Evolutionary conservation across 106 monocot genomes (phyloP).

Genomic region (Acorus gramineus): DNA sequence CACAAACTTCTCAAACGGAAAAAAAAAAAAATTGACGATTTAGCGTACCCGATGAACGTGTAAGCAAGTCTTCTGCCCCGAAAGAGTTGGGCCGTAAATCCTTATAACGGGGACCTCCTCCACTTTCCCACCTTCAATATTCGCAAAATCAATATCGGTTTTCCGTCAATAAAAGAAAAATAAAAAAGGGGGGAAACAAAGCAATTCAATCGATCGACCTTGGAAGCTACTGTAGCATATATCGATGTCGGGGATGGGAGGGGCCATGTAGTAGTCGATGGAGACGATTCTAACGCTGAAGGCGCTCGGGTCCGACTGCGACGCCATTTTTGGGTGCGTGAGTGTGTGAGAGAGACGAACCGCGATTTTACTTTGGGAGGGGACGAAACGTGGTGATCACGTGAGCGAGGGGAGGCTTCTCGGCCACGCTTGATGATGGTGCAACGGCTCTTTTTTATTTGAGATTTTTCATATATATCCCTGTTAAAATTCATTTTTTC

Average conservation of each 20-base stretch:
- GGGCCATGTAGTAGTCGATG: constrained; percentile 92
- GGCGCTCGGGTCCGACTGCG: constrained; percentile 18
- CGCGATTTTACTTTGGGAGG: too few species aligned
- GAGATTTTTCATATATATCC: too few species aligned
- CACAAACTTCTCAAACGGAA: constrained; percentile 1
- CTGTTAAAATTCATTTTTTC: too few species aligned
- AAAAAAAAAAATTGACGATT: background rate
- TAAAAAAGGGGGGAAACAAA: background rate
- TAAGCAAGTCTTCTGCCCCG: constrained; percentile 91
- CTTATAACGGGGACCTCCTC: constrained; percentile 83
- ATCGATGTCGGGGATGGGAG: constrained; percentile 66
- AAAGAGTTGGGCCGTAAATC: constrained; percentile 75
- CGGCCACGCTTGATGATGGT: too few species aligned
- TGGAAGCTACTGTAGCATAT: constrained; percentile 64
- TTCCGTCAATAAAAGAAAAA: background rate
- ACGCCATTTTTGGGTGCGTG: background rate
- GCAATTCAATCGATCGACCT: constrained; percentile 16
- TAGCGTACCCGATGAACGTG: constrained; percentile 72
- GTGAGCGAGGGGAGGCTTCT: too few species aligned
- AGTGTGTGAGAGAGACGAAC: too few species aligned
- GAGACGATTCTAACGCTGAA: constrained; percentile 84
- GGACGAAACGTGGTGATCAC: too few species aligned
- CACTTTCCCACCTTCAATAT: constrained; percentile 39
- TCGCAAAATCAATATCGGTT: background rate
- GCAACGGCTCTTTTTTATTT: too few species aligned